Evolutionary conservation across 768 basidiomycete genomes (phyloP).

Genomic region (Mycena galericulata): DNA sequence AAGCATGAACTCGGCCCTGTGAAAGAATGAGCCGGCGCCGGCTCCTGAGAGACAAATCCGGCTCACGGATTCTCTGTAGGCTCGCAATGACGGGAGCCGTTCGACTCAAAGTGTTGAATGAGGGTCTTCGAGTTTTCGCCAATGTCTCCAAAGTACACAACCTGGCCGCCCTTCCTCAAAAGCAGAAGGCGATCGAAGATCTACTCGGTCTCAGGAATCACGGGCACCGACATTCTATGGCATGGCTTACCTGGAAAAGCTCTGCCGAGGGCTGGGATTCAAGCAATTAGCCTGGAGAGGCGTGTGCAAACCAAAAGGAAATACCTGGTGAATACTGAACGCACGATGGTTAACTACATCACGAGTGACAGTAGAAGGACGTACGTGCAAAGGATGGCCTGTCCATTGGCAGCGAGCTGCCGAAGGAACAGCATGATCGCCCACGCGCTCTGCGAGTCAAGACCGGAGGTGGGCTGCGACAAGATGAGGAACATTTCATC

Average conservation of each 20-base stretch:
- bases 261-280: constrained; percentile 84
- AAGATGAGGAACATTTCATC: constrained; percentile 23
- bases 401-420: constrained; percentile 82
- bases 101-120: constrained; percentile 81
- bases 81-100: constrained; percentile 73
- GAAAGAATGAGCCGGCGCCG: background rate
- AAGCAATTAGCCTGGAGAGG: constrained; percentile 36
- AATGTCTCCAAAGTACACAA: constrained; percentile 80
- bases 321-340: constrained; percentile 58
- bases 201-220: constrained; percentile 34
- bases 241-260: constrained; percentile 69
- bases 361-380: constrained; percentile 39
- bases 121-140: constrained; percentile 71
- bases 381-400: constrained; percentile 91
- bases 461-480: constrained; percentile 81
- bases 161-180: constrained; percentile 81
- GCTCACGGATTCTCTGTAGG: constrained; percentile 80
- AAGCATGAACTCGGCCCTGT: constrained; percentile 72
- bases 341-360: background rate
- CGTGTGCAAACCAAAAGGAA: background rate
- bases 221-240: background rate
- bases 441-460: constrained; percentile 91
- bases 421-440: constrained; percentile 82
- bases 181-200: constrained; percentile 85
- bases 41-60: background rate